These are phyloP conservation scores for Myriosclerotinia scirpicola DNA, from an alignment of 2,329 filamentous ascomycete genomes.

Conservation along the genomic window DNA sequence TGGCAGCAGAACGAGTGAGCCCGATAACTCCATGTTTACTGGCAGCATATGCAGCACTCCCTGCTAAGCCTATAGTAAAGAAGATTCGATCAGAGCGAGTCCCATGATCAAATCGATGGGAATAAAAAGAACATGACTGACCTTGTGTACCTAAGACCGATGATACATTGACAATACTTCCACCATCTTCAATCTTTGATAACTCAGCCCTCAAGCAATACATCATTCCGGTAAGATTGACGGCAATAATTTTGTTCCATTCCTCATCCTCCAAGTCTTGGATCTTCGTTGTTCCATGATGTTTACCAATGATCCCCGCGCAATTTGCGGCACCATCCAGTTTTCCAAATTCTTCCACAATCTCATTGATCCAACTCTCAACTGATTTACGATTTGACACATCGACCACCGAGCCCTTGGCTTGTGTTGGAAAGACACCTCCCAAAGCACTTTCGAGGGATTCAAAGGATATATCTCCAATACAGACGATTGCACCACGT, in stretches of 20 bases:
- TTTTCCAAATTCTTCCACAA: slow-evolving; percentile 42
- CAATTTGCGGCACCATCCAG: slow-evolving; percentile 53
- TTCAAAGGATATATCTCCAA: slow-evolving; percentile 30
- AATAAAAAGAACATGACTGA: slow-evolving; percentile 27
- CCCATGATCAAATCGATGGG: background rate
- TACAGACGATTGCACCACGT: slow-evolving; percentile 35
- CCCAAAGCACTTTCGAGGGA: slow-evolving; percentile 37
- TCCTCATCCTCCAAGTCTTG: slow-evolving; percentile 42
- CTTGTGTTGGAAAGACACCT: background rate
- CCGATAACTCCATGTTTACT: slow-evolving; percentile 46
- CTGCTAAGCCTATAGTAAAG: slow-evolving; percentile 36
- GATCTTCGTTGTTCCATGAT: slow-evolving; percentile 38
- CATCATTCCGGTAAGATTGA: slow-evolving; percentile 44
- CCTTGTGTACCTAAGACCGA: slow-evolving; percentile 53
- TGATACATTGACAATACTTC: slow-evolving; percentile 44
- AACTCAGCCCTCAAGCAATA: slow-evolving; percentile 44
- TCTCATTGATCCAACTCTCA: slow-evolving; percentile 43
- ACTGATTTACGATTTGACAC: slow-evolving; percentile 40
- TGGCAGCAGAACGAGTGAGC: slow-evolving; percentile 42
- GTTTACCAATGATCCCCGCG: slow-evolving; percentile 45
- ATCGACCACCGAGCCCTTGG: slow-evolving; percentile 26
- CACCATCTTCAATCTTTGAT: slow-evolving; percentile 43
- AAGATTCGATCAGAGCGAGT: slow-evolving; percentile 34
- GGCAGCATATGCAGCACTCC: slow-evolving; percentile 35
- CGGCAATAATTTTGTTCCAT: slow-evolving; percentile 43